Conservation (phyloP, 495 filamentous ascomycete genomes). For the Penicillium cinerascens region DNA sequence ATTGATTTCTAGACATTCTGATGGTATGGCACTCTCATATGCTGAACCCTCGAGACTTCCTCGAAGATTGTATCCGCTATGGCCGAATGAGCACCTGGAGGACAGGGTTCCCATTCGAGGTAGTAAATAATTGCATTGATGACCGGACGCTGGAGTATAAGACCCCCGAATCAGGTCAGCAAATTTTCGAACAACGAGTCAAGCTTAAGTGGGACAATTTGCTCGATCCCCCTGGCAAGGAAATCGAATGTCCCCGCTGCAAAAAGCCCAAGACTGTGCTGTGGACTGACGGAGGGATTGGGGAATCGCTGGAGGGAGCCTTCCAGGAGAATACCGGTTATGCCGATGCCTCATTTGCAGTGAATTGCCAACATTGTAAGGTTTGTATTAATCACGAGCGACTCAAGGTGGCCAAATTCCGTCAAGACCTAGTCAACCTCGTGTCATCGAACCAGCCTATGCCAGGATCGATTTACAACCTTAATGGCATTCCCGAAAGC, state of each 20-base stretch:
- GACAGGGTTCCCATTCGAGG: conserved; percentile 66
- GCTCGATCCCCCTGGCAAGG: conserved; percentile 46
- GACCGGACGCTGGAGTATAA: conserved; percentile 57
- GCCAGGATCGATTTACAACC: conserved; percentile 57
- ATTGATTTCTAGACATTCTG: conserved; percentile 57
- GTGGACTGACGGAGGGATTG: conserved; percentile 24
- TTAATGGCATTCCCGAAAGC: conserved; percentile 30
- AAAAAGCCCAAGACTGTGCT: conserved; percentile 7
- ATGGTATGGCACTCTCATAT: conserved; percentile 89
- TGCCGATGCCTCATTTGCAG: conserved; percentile 56
- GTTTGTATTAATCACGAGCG: conserved; percentile 48
- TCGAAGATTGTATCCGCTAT: conserved; percentile 70
- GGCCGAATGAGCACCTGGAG: conserved; percentile 58
- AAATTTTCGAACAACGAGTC: conserved; percentile 49
- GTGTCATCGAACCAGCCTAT: conserved; percentile 46
- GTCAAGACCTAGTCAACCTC: conserved; percentile 46
- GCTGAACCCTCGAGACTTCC: conserved; percentile 72
- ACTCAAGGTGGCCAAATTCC: conserved; percentile 53
- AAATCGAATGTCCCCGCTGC: conserved; percentile 58
- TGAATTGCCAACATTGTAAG: conserved; percentile 41
- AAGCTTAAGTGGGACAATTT: conserved; percentile 56
- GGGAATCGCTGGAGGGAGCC: conserved; percentile 6
- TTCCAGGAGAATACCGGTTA: conserved; percentile 45
- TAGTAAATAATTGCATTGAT: conserved; percentile 61
- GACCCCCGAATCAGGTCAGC: conserved; percentile 40